Evolutionary conservation across 2,329 filamentous ascomycete species (phyloP), one percentile per base, ranked within the genome.

Genomic region (Paecilomyces sp.): DNA sequence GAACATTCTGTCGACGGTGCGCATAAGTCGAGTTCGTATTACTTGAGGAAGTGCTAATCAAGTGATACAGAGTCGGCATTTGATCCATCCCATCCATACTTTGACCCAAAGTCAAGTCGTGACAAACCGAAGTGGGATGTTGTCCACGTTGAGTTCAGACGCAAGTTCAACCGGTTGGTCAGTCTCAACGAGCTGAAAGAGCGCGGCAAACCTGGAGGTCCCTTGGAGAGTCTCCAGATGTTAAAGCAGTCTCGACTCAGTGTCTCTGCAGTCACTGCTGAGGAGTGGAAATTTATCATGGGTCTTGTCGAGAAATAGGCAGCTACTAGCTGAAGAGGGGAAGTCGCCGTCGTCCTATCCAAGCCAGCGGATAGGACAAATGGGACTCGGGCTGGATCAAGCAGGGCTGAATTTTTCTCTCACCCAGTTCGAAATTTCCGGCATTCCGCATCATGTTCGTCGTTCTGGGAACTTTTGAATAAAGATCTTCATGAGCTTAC

Each of bases 61-160:
- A 25, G 25, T 12, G 28, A 58, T 55, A 33, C 60, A 87, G 87
- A 88, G 68, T 84, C 86, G 25, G 89, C 89, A 2, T 89, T 90
- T 61, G 85, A 94, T 66, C 79, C 85, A 15, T 80, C 83, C 54
- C 84, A 88, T 58, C 88, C 91, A 0, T 97, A 97, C 76, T 95
- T 92, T 72, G 94, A 97, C 70, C 76, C 87, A 1, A 88, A 88
- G 57, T 91, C 89, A 1, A 86, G 84, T 64, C 79, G 83, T 58
- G 80, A 84, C 1, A 84, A 87, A 56, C 89, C 88, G 0, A 90
- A 87, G 68, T 99, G 94, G 94, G 90, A 87, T 57, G 84, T 94
- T 18, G 94, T 97, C 1, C 89, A 95, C 62, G 93, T 97, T 55
- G 83, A 88, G 68, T 97, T 96, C 72, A 86, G 89, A 60, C 87